Evolutionary conservation across 1,139 yeast species (phyloP), one percentile per base, ranked within the genome.

Genomic region (Wickerhamomyces sp.): DNA sequence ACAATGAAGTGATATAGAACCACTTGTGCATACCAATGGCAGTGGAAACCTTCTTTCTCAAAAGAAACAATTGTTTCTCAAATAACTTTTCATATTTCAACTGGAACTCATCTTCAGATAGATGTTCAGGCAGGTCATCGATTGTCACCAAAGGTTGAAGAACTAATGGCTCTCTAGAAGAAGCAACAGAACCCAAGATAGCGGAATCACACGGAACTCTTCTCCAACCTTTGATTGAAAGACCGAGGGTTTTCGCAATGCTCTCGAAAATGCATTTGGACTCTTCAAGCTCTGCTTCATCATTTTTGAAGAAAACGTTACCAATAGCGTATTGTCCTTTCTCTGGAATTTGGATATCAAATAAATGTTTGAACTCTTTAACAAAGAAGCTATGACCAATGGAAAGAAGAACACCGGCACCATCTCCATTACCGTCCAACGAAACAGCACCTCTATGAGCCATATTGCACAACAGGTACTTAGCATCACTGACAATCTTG

Each of bases 401-500:
- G 28, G 95, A 83, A 35, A 93, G 77, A 74, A 91, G 77, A 44
- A 91, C 88, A 60, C 98, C 98, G 28, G 98, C 98, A 64, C 98
- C 98, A 59, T 91, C 98, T 63, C 98, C 98, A 58, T 91, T 96
- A 20, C 97, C 95, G 57, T 88, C 95, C 31, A 94, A 78, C 23
- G 87, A 85, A 44, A 89, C 96, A 32, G 98, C 98, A 57, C 98
- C 98, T 66, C 98, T 78, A 62, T 91, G 98, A 44, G 96, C 85
- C 97, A 91, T 91, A 64, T 91, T 91, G 68, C 97, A 89, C 41
- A 91, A 77, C 56, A 91, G 70, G 55, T 75, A 78, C 50, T 78
- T 70, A 29, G 96, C 96, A 64, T 91, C 97, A 30, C 94, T 80
- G 41, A 91, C 91, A 48, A 89, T 88, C 59, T 89, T 88, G 68